These are phyloP conservation scores for Dothiorella sarmentorum DNA, from an alignment of 2,329 filamentous ascomycete genomes.

Conservation along the genomic window DNA sequence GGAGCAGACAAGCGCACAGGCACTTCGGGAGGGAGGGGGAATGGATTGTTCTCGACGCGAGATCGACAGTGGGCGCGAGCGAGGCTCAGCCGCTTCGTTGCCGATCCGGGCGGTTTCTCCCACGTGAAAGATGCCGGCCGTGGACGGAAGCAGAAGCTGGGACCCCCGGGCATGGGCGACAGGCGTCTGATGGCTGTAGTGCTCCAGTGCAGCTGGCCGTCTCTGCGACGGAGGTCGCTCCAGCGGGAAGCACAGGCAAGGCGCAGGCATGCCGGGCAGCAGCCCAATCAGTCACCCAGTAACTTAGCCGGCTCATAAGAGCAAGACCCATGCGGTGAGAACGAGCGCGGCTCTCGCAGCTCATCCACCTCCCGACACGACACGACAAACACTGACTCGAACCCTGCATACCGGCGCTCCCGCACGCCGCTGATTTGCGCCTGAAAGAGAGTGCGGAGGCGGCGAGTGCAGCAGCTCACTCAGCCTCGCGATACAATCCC, in stretches of 20 bases:
- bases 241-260: neutral
- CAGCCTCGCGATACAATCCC: neutral
- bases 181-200: neutral
- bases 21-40: constrained; percentile 1
- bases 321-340: constrained; percentile 13
- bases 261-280: neutral
- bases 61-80: constrained; percentile 6
- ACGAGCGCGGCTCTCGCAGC: constrained; percentile 3
- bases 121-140: constrained; percentile 4
- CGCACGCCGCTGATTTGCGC: constrained; percentile 12
- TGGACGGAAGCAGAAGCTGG: neutral
- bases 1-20: neutral
- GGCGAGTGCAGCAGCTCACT: constrained; percentile 3
- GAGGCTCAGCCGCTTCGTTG: constrained; percentile 6
- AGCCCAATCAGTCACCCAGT: constrained; percentile 2
- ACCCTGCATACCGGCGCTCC: constrained; percentile 15
- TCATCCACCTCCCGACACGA: neutral
- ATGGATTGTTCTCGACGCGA: constrained; percentile 9
- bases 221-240: constrained; percentile 12
- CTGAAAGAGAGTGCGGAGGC: neutral
- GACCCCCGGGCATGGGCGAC: constrained; percentile 2
- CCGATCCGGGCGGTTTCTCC: constrained; percentile 2
- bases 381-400: constrained; percentile 15
- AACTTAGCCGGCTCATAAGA: too few species aligned
- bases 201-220: neutral